Percentiles rank a stretch among this genome's conserved stretches.
These are phyloP conservation scores for Rosa rugosa DNA, from an alignment of 306 rosid genomes.

Conservation along the genomic window DNA sequence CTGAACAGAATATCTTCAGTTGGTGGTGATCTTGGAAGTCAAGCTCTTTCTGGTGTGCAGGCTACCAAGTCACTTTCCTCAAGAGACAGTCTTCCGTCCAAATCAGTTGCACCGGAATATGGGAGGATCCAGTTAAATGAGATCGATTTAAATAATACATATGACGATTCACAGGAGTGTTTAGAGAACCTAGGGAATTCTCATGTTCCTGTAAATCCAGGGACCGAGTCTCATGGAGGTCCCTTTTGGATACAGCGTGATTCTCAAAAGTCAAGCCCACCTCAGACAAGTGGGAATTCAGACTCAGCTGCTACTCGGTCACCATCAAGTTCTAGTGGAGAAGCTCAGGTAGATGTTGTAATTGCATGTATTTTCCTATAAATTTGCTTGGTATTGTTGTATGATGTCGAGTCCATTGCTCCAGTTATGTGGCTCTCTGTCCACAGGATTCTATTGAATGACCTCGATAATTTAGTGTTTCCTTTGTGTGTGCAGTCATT, in stretches of 20 bases:
- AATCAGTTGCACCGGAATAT: conserved; percentile 28
- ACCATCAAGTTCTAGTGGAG: conserved; percentile 75
- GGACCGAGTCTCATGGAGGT: conserved; percentile 33
- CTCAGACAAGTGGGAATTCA: conserved; percentile 64
- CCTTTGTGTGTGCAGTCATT: background rate
- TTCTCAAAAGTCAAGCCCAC: conserved; percentile 57
- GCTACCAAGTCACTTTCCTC: conserved; percentile 26
- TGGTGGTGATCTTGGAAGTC: conserved; percentile 31
- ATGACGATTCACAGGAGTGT: conserved; percentile 42
- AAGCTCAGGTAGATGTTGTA: conserved; percentile 55
- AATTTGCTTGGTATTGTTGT: conserved; percentile 10
- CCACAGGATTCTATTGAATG: conserved; percentile 11
- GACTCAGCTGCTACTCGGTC: conserved; percentile 67
- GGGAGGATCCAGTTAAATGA: conserved; percentile 43
- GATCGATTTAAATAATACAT: conserved; percentile 60
- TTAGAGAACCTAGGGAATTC: conserved; percentile 39
- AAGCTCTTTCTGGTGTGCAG: conserved; percentile 35
- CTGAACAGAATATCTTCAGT: conserved; percentile 39
- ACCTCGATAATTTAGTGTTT: background rate
- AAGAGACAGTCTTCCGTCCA: conserved; percentile 32
- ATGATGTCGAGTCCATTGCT: conserved; percentile 1
- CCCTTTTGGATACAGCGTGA: conserved; percentile 40
- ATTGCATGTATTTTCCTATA: conserved; percentile 17
- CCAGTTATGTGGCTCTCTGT: conserved; percentile 17
- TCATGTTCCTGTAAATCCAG: conserved; percentile 30